Percentiles rank a stretch among this genome's conserved stretches.
Evolutionary conservation across 1,139 yeast species (phyloP).

Genomic region (Suzukiozyma palmioleophila): DNA sequence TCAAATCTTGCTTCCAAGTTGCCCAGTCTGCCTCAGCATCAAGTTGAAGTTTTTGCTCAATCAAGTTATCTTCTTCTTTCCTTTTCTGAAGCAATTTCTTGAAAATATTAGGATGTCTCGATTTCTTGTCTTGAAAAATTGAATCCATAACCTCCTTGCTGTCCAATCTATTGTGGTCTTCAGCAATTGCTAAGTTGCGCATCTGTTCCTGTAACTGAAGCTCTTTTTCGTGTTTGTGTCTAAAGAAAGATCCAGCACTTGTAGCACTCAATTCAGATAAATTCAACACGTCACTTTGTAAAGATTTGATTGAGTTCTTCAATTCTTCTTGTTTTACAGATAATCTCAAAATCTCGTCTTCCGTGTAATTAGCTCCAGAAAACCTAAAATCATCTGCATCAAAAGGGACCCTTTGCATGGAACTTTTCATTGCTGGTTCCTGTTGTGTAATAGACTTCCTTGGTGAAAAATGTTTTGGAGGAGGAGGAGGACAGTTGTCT

Average conservation of each 20-base stretch:
- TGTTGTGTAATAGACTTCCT: slow-evolving; percentile 4
- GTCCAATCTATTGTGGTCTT: slow-evolving; percentile 14
- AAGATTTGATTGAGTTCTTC: slow-evolving; percentile 38
- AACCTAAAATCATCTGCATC: slow-evolving; percentile 38
- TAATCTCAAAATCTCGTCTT: slow-evolving; percentile 28
- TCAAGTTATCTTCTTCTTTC: slow-evolving; percentile 24
- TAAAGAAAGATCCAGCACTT: slow-evolving; percentile 78
- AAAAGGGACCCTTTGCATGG: slow-evolving; percentile 22
- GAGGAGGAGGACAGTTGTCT: slow-evolving; percentile 48
- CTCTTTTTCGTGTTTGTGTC: slow-evolving; percentile 59
- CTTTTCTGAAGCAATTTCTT: slow-evolving; percentile 45
- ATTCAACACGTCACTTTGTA: slow-evolving; percentile 47
- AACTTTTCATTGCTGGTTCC: not conserved
- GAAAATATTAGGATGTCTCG: slow-evolving; percentile 48
- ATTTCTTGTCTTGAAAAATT: slow-evolving; percentile 42
- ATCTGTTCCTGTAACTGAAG: slow-evolving; percentile 21
- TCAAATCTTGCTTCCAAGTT: slow-evolving; percentile 49
- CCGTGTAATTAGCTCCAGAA: slow-evolving; percentile 23
- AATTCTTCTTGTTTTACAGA: slow-evolving; percentile 37
- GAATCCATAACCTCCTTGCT: slow-evolving; percentile 33
- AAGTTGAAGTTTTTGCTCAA: slow-evolving; percentile 32
- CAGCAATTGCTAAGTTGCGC: slow-evolving; percentile 12
- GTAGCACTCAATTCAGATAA: slow-evolving; percentile 77
- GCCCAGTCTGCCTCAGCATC: slow-evolving; percentile 39
- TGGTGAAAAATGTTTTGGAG: slow-evolving; percentile 33